Evolutionary conservation across 768 basidiomycete species (phyloP).

Genomic region (Xerocomus potaroensis): DNA sequence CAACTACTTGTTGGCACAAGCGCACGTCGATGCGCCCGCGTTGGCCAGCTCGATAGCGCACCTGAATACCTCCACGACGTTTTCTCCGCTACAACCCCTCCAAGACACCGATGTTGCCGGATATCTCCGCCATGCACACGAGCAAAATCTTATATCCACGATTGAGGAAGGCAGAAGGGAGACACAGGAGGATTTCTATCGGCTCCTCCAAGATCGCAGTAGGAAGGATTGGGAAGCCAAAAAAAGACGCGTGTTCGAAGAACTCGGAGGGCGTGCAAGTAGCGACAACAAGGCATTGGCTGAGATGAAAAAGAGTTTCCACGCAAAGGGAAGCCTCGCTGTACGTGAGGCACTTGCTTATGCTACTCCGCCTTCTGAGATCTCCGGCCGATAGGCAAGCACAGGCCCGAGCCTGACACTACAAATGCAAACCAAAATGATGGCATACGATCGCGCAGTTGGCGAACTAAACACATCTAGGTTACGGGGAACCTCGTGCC

Average conservation of each 20-base stretch:
- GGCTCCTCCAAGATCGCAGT: conserved; percentile 68
- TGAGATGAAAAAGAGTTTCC: conserved; percentile 60
- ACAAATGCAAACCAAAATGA: conserved; percentile 92
- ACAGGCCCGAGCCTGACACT: conserved; percentile 55
- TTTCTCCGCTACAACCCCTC: conserved; percentile 86
- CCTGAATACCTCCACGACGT: conserved; percentile 76
- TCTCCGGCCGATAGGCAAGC: conserved; percentile 30
- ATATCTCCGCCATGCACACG: conserved; percentile 92
- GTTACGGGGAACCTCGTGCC: conserved; percentile 66
- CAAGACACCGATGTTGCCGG: conserved; percentile 91
- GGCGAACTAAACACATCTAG: conserved; percentile 73
- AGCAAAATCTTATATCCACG: conserved; percentile 90
- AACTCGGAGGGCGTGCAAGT: conserved; percentile 67
- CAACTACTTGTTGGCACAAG: conserved; percentile 90
- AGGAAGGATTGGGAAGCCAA: conserved; percentile 85
- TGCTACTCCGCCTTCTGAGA: conserved; percentile 3
- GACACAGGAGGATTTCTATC: conserved; percentile 83
- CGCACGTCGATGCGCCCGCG: conserved; percentile 89
- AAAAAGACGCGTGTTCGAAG: conserved; percentile 87
- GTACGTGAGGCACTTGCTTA: conserved; percentile 34
- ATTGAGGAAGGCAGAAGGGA: conserved; percentile 87
- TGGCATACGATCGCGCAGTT: conserved; percentile 87
- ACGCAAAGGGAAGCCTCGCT: conserved; percentile 50
- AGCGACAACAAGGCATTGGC: conserved; percentile 51
- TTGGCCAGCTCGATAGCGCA: conserved; percentile 80